Conservation (phyloP, 352 stramenopile species). For the Phytophthora pisi region DNA sequence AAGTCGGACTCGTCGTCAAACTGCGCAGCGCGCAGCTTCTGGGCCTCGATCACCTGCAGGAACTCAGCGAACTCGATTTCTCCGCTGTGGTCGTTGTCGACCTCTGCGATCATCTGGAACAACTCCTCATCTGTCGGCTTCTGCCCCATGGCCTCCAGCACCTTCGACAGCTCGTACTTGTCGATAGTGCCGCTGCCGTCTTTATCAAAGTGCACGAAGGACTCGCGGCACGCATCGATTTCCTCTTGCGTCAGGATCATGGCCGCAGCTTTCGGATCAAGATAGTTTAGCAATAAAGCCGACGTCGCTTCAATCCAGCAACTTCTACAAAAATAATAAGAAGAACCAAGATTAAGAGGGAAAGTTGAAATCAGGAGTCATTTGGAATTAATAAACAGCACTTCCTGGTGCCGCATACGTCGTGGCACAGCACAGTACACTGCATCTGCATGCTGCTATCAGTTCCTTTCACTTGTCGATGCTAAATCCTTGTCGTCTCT, state of each 20-base stretch:
- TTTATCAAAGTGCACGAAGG: constrained; percentile 97
- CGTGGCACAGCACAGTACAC: constrained; percentile 1
- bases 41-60: constrained; percentile 96
- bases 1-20: constrained; percentile 98
- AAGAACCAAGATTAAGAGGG: not conserved
- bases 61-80: constrained; percentile 98
- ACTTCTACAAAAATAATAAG: constrained; percentile 4
- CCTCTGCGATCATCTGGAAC: constrained; percentile 97
- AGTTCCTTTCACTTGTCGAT: constrained; percentile 16
- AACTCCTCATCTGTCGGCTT: constrained; percentile 97
- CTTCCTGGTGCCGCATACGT: constrained; percentile 2
- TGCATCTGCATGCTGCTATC: not conserved
- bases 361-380: constrained; percentile 13
- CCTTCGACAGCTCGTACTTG: constrained; percentile 93
- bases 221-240: constrained; percentile 95
- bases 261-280: not conserved
- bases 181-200: constrained; percentile 96
- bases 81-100: constrained; percentile 93
- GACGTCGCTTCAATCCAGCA: constrained; percentile 25
- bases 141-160: constrained; percentile 97
- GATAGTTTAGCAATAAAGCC: not conserved
- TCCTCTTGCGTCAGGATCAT: constrained; percentile 96
- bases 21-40: constrained; percentile 94
- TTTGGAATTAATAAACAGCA: constrained; percentile 7
- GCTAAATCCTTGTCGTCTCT: constrained; percentile 23